phyloP scores from a whole-genome alignment of 768 basidiomycete genomes.

The Mycena kentingensis region DNA sequence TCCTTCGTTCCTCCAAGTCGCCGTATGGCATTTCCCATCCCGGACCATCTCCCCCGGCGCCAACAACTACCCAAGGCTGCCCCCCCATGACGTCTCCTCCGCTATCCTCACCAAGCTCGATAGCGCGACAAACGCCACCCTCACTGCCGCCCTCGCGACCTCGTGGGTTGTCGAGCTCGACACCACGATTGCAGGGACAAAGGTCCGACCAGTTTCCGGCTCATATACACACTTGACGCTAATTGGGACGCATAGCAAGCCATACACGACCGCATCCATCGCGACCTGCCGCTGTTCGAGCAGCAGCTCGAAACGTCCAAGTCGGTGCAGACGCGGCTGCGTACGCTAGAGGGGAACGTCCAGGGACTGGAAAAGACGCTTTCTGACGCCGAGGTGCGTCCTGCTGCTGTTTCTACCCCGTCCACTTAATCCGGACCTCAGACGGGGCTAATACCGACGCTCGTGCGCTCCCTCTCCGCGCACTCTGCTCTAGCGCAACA shows the following conservation, averaged over 20 bases:
- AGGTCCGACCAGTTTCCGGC: slow-evolving; percentile 40
- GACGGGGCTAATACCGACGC: slow-evolving; percentile 67
- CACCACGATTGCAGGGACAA: slow-evolving; percentile 66
- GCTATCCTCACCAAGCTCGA: slow-evolving; percentile 71
- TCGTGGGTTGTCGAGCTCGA: slow-evolving; percentile 78
- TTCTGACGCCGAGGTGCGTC: slow-evolving; percentile 60
- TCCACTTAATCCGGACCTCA: slow-evolving; percentile 33
- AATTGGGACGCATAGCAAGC: slow-evolving; percentile 44
- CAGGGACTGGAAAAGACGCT: slow-evolving; percentile 51
- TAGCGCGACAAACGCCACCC: slow-evolving; percentile 53
- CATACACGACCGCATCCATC: slow-evolving; percentile 73
- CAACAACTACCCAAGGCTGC: no score
- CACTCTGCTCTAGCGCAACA: slow-evolving; percentile 69
- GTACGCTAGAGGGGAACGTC: slow-evolving; percentile 53
- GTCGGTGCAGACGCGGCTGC: slow-evolving; percentile 63
- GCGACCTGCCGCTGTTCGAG: slow-evolving; percentile 64
- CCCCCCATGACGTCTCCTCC: slow-evolving; percentile 67
- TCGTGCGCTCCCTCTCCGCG: slow-evolving; percentile 54
- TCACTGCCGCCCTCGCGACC: slow-evolving; percentile 61
- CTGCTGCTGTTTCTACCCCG: background rate
- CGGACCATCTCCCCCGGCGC: slow-evolving; percentile 75
- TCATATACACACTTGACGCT: slow-evolving; percentile 2
- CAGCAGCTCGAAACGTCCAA: slow-evolving; percentile 61
- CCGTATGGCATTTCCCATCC: slow-evolving; percentile 78
- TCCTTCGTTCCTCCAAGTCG: slow-evolving; percentile 13